Evolutionary conservation across 768 basidiomycete species (phyloP).

Genomic region (Galerina sulciceps): DNA sequence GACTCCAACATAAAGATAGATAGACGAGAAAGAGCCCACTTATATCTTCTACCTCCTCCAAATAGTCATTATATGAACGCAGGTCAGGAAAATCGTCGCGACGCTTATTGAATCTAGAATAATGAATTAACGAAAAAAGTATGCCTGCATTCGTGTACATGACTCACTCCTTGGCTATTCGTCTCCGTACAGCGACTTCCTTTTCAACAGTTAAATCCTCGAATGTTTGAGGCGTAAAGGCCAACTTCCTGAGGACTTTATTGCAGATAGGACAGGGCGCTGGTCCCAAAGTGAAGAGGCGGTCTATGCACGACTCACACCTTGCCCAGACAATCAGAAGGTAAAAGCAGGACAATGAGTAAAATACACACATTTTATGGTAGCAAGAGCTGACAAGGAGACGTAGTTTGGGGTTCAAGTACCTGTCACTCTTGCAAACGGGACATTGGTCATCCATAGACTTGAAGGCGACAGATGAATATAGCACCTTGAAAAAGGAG

Average conservation of each 20-base stretch:
- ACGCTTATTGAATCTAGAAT: conserved; percentile 87
- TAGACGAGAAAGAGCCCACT: conserved; percentile 30
- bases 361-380: conserved; percentile 85
- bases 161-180: conserved; percentile 87
- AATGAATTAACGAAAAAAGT: not conserved
- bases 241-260: conserved; percentile 85
- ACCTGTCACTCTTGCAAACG: conserved; percentile 95
- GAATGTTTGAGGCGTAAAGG: conserved; percentile 95
- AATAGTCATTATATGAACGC: conserved; percentile 89
- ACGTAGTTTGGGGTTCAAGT: conserved; percentile 92
- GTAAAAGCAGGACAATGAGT: not conserved
- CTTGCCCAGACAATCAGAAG: conserved; percentile 39
- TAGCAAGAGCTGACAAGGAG: conserved; percentile 96
- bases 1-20: not conserved
- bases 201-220: conserved; percentile 93
- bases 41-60: conserved; percentile 95
- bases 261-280: conserved; percentile 95
- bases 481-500: not conserved
- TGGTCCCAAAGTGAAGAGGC: conserved; percentile 93
- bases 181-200: conserved; percentile 86
- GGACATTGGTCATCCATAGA: conserved; percentile 95
- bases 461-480: conserved; percentile 35
- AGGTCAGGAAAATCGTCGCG: conserved; percentile 86
- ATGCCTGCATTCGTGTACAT: not conserved
- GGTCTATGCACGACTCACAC: conserved; percentile 99